Evolutionary conservation across 768 basidiomycete species (phyloP).

Genomic region (Pleurotus tuoliensis): DNA sequence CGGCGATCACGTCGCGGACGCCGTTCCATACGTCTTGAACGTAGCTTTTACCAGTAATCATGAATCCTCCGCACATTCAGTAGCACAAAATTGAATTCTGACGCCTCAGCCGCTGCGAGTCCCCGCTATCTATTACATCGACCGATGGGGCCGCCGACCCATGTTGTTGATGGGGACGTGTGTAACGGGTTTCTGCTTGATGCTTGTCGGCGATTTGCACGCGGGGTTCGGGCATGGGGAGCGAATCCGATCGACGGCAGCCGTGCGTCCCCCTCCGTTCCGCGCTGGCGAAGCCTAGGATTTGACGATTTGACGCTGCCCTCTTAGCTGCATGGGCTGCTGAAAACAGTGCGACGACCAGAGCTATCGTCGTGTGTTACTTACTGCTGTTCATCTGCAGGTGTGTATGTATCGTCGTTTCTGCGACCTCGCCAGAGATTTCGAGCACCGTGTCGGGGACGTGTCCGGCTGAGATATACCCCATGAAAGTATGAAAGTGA

Average conservation of each 20-base stretch:
- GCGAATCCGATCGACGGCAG: slow-evolving; percentile 29
- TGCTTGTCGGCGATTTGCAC: slow-evolving; percentile 74
- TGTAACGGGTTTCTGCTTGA: slow-evolving; percentile 74
- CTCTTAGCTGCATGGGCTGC: slow-evolving; percentile 47
- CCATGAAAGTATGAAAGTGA: slow-evolving; percentile 21
- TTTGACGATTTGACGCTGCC: neutral
- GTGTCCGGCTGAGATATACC: slow-evolving; percentile 62
- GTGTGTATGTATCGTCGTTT: slow-evolving; percentile 13
- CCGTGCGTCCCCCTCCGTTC: slow-evolving; percentile 17
- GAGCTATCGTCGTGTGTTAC: slow-evolving; percentile 73
- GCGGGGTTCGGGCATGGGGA: slow-evolving; percentile 65
- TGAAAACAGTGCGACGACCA: slow-evolving; percentile 46
- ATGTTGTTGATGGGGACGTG: slow-evolving; percentile 64
- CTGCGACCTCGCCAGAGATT: slow-evolving; percentile 37
- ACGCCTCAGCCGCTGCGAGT: slow-evolving; percentile 34
- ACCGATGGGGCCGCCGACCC: slow-evolving; percentile 76
- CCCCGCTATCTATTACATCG: slow-evolving; percentile 60
- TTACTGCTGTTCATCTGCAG: slow-evolving; percentile 74
- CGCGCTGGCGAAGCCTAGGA: neutral
- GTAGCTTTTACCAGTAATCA: slow-evolving; percentile 35
- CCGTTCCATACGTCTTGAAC: slow-evolving; percentile 61
- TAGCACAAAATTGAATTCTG: slow-evolving; percentile 33
- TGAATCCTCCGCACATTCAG: slow-evolving; percentile 20
- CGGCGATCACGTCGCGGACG: slow-evolving; percentile 62
- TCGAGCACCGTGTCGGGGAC: slow-evolving; percentile 78